Base-by-base conservation (phyloP, 2,329 filamentous ascomycete genomes). In the Ceratocystis huliohia region DNA sequence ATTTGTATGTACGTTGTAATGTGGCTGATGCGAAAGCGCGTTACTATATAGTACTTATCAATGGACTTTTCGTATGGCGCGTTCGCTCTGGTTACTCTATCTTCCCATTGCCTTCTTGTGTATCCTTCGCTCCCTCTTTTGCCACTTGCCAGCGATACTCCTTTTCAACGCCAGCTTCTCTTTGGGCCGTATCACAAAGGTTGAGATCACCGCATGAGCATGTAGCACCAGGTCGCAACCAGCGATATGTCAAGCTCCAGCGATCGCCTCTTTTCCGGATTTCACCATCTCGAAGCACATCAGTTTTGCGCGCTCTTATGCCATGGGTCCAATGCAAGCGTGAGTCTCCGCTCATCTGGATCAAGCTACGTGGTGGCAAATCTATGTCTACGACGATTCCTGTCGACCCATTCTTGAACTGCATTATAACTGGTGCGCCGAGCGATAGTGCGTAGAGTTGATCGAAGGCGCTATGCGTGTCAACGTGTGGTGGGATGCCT, bases 401-500 rank as follows among this genome's bases (percentile, higher is more conserved):
- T 4, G 69, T 72, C 0, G 70, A 68, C 7, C 69, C 71, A 13
- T 74, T 69, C 5, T 73, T 72, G 53, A 80, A 80, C 68, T 77
- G 75, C 78, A 80, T 80, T n/a, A 76, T 68, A 0, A 80, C 71
- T 0, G 76, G 74, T 0, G 74, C 71, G 0, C 78, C 78, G 1
- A 79, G 74, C 0, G 77, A 79, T 0, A 80, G 70, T 10, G 77
- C 73, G 66, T 80, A 80, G 1, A 80, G 74, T 69, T 79, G 77
- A 66, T 76, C 78, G 41, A 76, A 77, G 0, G 76, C 73, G 8
- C 73, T 73, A 72, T 84, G 83, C 2, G 82, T 83, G 73, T 85
- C 83, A 65, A 82, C 82, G 70, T 85, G 83, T 0, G 83, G 83
- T 8, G 83, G 83, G 69, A 85, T 85, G 1, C 83, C 83, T 0